phyloP scores from a whole-genome alignment of 805 yeast genomes.

The Candida takata region DNA sequence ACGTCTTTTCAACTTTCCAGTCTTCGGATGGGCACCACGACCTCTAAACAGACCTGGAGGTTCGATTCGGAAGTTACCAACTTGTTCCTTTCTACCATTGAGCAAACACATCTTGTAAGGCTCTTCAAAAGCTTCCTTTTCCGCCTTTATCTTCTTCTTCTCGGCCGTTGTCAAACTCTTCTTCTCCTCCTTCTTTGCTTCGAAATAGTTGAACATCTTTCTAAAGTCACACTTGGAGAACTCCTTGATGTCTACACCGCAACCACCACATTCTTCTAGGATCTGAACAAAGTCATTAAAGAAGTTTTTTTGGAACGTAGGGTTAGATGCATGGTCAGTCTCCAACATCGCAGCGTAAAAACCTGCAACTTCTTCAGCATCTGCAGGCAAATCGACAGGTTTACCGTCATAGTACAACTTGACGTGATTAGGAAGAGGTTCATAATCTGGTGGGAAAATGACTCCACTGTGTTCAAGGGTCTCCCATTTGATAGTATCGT shows the following conservation, averaged over 20 bases:
- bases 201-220: conserved; percentile 66
- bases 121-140: conserved; percentile 71
- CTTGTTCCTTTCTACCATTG: conserved; percentile 85
- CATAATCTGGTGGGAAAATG: conserved; percentile 87
- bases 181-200: conserved; percentile 61
- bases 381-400: conserved; percentile 67
- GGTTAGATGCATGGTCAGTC: conserved; percentile 83
- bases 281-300: conserved; percentile 71
- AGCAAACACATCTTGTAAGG: conserved; percentile 71
- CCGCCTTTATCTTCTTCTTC: conserved; percentile 64
- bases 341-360: conserved; percentile 86
- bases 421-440: conserved; percentile 72
- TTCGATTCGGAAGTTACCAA: conserved; percentile 90
- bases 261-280: conserved; percentile 63
- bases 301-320: conserved; percentile 80
- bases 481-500: conserved; percentile 80
- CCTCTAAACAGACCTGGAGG: conserved; percentile 97
- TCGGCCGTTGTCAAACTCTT: conserved; percentile 64
- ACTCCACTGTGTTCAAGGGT: conserved; percentile 86
- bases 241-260: conserved; percentile 42
- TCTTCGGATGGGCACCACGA: conserved; percentile 94
- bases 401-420: conserved; percentile 70
- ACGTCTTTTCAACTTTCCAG: conserved; percentile 84
- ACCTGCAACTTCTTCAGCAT: conserved; percentile 96
- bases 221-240: conserved; percentile 74